A percentile compares a stretch with the other conserved stretches of the same genome.
phyloP scores from a whole-genome alignment of 495 filamentous ascomycete species.

The Gamarada debralockiae region DNA sequence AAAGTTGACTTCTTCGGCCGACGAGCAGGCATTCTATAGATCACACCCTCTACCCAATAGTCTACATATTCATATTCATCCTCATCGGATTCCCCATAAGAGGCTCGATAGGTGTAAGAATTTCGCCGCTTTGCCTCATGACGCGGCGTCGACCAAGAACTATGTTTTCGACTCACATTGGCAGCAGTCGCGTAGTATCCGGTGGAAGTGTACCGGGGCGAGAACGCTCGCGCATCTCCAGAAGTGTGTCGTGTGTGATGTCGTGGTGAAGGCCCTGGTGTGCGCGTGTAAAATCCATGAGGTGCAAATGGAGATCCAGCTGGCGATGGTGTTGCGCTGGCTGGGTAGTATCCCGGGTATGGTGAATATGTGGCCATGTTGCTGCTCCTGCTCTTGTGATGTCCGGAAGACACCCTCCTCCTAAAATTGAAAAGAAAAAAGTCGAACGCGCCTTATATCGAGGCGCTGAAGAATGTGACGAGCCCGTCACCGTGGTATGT shows the following conservation, averaged over 20 bases:
- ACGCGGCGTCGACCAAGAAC: conserved; percentile 24
- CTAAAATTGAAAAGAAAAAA: conserved; percentile 22
- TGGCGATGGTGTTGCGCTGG: conserved; percentile 27
- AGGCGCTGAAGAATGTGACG: conserved; percentile 23
- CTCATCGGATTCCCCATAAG: conserved; percentile 58
- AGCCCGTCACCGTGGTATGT: conserved; percentile 31
- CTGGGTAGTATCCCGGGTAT: conserved; percentile 21
- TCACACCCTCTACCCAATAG: conserved; percentile 34
- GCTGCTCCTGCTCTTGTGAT: conserved; percentile 30
- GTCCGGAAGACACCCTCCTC: conserved; percentile 22
- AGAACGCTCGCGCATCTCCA: conserved; percentile 24
- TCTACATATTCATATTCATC: conserved; percentile 53
- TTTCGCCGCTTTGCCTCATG: conserved; percentile 23
- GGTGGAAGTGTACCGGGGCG: conserved; percentile 26
- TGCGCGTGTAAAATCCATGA: conserved; percentile 16
- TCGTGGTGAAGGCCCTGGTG: conserved; percentile 19
- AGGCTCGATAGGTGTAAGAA: conserved; percentile 47
- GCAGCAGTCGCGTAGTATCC: conserved; percentile 31
- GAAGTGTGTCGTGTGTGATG: conserved; percentile 25
- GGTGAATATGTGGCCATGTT: conserved; percentile 22
- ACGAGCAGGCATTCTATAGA: conserved; percentile 37
- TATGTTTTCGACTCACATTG: conserved; percentile 31
- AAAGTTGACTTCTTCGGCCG: conserved; percentile 24
- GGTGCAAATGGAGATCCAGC: conserved; percentile 23
- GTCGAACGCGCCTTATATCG: conserved; percentile 16